phyloP scores from a whole-genome alignment of 2,329 filamentous ascomycete genomes.

The Apiospora sp. region DNA sequence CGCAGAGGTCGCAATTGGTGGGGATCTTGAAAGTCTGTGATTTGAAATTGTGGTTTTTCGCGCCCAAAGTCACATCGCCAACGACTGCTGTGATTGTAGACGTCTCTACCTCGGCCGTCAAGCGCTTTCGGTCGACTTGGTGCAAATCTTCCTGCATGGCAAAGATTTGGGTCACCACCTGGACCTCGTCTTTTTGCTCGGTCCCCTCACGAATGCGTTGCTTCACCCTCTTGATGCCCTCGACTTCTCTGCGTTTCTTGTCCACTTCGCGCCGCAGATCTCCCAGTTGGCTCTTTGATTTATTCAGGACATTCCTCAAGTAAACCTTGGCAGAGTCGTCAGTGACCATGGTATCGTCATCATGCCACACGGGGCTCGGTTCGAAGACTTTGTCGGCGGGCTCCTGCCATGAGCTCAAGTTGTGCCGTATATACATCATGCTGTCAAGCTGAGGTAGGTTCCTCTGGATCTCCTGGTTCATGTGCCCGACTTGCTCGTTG shows the following conservation, averaged over 20 bases:
- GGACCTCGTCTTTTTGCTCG: conserved; percentile 88
- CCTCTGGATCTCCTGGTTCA: conserved; percentile 82
- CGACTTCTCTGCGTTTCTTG: conserved; percentile 85
- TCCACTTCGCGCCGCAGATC: conserved; percentile 86
- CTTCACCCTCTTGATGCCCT: conserved; percentile 76
- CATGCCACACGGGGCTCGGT: conserved; percentile 95
- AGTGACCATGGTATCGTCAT: conserved; percentile 84
- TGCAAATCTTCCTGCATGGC: conserved; percentile 85
- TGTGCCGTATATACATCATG: conserved; percentile 98
- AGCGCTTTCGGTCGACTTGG: conserved; percentile 80
- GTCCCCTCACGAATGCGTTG: conserved; percentile 81
- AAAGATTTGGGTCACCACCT: conserved; percentile 85
- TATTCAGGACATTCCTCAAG: conserved; percentile 87
- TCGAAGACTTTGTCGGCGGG: conserved; percentile 88
- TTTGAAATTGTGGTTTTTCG: conserved; percentile 97
- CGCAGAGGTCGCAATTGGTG: conserved; percentile 96
- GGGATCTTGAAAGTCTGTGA: conserved; percentile 99
- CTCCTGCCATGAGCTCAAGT: conserved; percentile 82
- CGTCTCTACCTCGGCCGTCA: conserved; percentile 92
- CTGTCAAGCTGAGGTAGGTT: conserved; percentile 92
- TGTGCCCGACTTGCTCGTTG: conserved; percentile 73
- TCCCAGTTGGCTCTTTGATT: conserved; percentile 84
- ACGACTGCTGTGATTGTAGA: conserved; percentile 90
- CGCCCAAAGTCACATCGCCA: conserved; percentile 90
- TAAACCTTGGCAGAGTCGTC: conserved; percentile 91